Evolutionary conservation across 768 basidiomycete genomes (phyloP).

Genomic region (Kwoniella heveanensis): DNA sequence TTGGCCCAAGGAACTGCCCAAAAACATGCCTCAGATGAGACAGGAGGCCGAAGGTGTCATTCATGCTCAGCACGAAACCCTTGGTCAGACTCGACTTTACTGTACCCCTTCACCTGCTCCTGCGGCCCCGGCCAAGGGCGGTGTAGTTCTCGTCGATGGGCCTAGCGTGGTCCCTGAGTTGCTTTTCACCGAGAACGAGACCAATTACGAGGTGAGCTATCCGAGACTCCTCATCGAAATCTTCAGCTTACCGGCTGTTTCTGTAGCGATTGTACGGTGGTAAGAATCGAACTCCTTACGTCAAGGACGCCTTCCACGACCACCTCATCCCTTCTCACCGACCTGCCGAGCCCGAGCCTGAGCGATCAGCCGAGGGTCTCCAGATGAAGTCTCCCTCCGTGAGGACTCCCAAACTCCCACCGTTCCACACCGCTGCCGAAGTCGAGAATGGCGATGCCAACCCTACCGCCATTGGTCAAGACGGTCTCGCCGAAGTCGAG

Average conservation of each 20-base stretch:
- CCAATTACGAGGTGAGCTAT: conserved; percentile 71
- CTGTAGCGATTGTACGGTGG: conserved; percentile 76
- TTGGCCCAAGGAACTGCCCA: conserved; percentile 64
- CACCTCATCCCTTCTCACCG: conserved; percentile 88
- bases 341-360: conserved; percentile 58
- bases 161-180: conserved; percentile 76
- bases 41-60: conserved; percentile 57
- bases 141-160: conserved; percentile 62
- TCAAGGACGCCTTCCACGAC: conserved; percentile 98
- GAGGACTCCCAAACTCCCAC: conserved; percentile 41
- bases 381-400: conserved; percentile 31
- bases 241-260: conserved; percentile 11
- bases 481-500: conserved; percentile 46
- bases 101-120: conserved; percentile 91
- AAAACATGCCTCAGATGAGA: conserved; percentile 55
- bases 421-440: conserved; percentile 25
- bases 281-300: conserved; percentile 75
- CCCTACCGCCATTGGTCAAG: conserved; percentile 47
- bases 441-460: conserved; percentile 46
- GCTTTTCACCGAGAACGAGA: conserved; percentile 95
- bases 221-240: too few relatives aligned
- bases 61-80: conserved; percentile 67
- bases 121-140: conserved; percentile 68
- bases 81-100: conserved; percentile 79
- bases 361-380: conserved; percentile 25